Conservation (phyloP, 352 stramenopile species). For the Globisporangium barbulae region DNA sequence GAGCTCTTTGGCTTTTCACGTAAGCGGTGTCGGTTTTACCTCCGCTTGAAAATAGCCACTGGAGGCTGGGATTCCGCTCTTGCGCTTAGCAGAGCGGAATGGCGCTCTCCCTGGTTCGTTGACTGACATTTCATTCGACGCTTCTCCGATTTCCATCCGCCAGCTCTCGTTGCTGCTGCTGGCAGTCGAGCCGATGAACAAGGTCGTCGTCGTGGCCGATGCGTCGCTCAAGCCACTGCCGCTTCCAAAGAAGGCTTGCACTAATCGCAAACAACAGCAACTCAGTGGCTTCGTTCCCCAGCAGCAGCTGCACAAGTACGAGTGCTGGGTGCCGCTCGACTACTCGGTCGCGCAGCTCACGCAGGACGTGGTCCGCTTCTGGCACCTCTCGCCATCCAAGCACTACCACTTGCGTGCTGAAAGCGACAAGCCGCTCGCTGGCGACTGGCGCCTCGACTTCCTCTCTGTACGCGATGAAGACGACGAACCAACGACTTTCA, state of each 20-base stretch:
- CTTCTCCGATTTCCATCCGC: neutral
- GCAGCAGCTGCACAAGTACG: constrained; percentile 14
- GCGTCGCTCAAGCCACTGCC: constrained; percentile 4
- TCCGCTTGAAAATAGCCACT: too few relatives aligned
- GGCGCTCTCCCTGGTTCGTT: neutral
- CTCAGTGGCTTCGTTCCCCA: neutral
- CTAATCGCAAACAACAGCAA: neutral
- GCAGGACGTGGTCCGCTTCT: constrained; percentile 44
- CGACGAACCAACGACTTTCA: constrained; percentile 16
- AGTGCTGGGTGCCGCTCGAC: constrained; percentile 48
- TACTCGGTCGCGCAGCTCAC: constrained; percentile 43
- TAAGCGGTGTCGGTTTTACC: too few relatives aligned
- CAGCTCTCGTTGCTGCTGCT: too few relatives aligned
- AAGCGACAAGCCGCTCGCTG: constrained; percentile 19
- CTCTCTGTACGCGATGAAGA: constrained; percentile 4
- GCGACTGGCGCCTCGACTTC: constrained; percentile 24
- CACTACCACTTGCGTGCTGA: constrained; percentile 35
- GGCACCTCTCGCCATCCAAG: constrained; percentile 37
- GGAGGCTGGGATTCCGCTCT: too few relatives aligned
- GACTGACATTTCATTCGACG: neutral
- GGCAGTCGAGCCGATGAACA: constrained; percentile 25
- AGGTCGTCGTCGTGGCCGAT: constrained; percentile 28
- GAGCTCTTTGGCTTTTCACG: too few relatives aligned
- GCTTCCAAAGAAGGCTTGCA: neutral
- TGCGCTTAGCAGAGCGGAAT: neutral